Base-by-base conservation (phyloP, 1,139 yeast species). In the Pichiaceae sp. region DNA sequence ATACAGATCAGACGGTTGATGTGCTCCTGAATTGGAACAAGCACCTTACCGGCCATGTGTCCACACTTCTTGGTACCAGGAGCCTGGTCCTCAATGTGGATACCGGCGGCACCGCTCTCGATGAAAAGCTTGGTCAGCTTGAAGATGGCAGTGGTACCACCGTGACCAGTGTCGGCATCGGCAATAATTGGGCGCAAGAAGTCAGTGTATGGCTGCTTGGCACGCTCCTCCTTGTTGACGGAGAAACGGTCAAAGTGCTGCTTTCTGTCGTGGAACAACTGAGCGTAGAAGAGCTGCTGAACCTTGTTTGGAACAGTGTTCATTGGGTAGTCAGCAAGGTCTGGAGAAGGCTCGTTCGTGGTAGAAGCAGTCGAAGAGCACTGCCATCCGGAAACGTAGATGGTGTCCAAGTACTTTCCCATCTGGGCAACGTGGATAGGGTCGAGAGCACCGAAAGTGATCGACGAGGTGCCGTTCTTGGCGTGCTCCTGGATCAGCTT, bases 1-100 rank as follows among this genome's bases (percentile, higher is more conserved):
- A 89, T 84, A 39, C 96, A 94, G 50, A 86, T 82, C 60, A 89
- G 71, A 63, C 97, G 78, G 68, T 85, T 85, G 62, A 89, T 83
- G 66, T 89, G 97, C 67, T 91, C 97, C 66, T 86, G 95, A 43
- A 87, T 93, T 43, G 98, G 98, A 44, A 89, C 96, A 53, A 89
- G 78, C 43, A 93, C 96, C 66, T 93, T 87, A 53, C 98, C 98
- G 49, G 95, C 97, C 96, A 89, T 86, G 63, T 81, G 89, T 47
- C 97, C 97, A 70, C 97, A 89, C 68, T 91, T 91, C 65, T 89
- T 89, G 58, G 96, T 89, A 57, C 97, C 96, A 39, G 97, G 96
- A 42, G 96, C 95, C 70, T 91, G 97, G 66, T 89, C 97, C 68
- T 89, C 98, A 60, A 89, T 86, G 63, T 89, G 98, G 55, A 89